Evolutionary conservation across 495 filamentous ascomycete species (phyloP).

Genomic region (Cercophora scortea): DNA sequence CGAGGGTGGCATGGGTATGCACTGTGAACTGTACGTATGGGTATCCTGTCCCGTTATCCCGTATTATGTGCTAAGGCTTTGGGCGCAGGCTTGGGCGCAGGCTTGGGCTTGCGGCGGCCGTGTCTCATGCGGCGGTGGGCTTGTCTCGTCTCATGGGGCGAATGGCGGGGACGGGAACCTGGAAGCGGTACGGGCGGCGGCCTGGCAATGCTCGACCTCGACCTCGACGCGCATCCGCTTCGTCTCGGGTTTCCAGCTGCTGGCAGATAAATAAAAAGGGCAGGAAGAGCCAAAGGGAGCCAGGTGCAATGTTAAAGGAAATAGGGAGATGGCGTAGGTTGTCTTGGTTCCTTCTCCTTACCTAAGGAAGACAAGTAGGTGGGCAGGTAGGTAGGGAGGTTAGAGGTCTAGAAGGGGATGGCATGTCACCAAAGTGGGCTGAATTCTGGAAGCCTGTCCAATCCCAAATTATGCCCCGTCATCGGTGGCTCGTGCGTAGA

Average conservation of each 20-base stretch:
- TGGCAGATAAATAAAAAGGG: too few relatives aligned
- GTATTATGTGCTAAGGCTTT: too few relatives aligned
- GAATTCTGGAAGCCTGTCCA: not conserved
- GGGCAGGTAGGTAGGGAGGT: not conserved
- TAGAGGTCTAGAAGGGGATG: not conserved
- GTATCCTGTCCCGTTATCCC: too few relatives aligned
- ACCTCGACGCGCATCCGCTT: not conserved
- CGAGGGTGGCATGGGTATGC: conserved; percentile 8
- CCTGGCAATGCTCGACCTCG: not conserved
- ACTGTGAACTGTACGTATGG: too few relatives aligned
- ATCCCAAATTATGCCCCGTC: not conserved
- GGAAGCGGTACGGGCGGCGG: too few relatives aligned
- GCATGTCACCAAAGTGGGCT: not conserved
- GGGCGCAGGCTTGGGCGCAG: too few relatives aligned
- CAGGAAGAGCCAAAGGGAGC: too few relatives aligned
- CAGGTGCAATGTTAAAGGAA: too few relatives aligned
- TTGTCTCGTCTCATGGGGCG: too few relatives aligned
- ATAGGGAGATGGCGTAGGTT: not conserved
- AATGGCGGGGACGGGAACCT: too few relatives aligned
- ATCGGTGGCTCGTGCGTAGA: not conserved
- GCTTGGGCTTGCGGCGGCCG: not conserved
- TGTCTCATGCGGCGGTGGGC: not conserved
- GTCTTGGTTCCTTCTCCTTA: not conserved
- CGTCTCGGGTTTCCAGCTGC: not conserved
- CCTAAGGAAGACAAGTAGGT: too few relatives aligned